phyloP scores from a whole-genome alignment of 1,284 basidiomycete species.

The Austroboletus niveus region DNA sequence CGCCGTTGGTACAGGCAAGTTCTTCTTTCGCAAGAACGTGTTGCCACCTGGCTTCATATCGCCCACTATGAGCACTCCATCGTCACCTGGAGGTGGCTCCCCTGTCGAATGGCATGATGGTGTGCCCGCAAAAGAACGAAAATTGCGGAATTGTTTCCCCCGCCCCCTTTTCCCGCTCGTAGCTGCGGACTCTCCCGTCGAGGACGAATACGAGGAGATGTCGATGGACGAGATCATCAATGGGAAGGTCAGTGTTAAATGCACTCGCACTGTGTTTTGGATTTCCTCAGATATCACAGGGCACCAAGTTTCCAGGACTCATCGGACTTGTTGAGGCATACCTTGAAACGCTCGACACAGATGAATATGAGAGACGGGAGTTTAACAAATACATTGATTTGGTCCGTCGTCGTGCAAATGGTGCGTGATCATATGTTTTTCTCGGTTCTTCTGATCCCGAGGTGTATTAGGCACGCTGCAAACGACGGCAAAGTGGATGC shows the following conservation, averaged over 20 bases:
- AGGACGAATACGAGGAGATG: conserved; percentile 91
- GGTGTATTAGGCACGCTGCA: conserved; percentile 64
- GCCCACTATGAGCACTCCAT: conserved; percentile 38
- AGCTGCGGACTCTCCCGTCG: conserved; percentile 45
- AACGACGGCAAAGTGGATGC: conserved; percentile 93
- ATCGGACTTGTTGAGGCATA: conserved; percentile 85
- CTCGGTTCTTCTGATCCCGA: conserved; percentile 4
- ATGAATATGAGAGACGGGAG: conserved; percentile 58
- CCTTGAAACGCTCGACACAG: conserved; percentile 84
- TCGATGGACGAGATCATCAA: conserved; percentile 92
- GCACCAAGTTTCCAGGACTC: conserved; percentile 78
- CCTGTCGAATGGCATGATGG: conserved; percentile 39
- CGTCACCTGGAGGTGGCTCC: conserved; percentile 53
- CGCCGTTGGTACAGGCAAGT: conserved; percentile 72
- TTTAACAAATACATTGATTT: conserved; percentile 82
- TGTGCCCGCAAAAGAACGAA: conserved; percentile 55
- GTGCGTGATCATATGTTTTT: conserved; percentile 40
- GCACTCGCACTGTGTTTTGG: conserved; percentile 1
- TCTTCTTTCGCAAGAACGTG: conserved; percentile 90
- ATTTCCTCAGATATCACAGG: conserved; percentile 38
- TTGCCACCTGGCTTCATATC: conserved; percentile 57
- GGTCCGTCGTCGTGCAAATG: conserved; percentile 76
- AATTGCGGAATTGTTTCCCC: conserved; percentile 70
- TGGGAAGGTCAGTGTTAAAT: conserved; percentile 62
- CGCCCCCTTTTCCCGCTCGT: conserved; percentile 50